Base-by-base conservation (phyloP, 2,329 filamentous ascomycete genomes). In the Penicillium brasilianum region DNA sequence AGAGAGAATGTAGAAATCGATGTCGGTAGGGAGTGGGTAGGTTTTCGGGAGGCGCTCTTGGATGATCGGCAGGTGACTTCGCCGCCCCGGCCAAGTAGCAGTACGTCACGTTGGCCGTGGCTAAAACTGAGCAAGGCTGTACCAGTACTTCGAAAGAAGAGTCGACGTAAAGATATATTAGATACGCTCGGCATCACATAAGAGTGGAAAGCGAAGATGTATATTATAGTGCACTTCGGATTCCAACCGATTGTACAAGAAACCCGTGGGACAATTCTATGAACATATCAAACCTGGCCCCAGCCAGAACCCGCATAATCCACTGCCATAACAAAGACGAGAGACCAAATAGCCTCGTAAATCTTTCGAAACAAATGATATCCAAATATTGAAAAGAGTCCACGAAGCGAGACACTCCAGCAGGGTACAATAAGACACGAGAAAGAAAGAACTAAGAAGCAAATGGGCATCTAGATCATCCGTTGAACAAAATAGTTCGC, bases 31-130 rank as follows among this genome's bases (percentile, higher is more conserved):
- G 56, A 60, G 58, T 46, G 51, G 28, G 43, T 37, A 20, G 43
- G 39, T 43, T 66, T 62, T 60, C 25, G 32, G 61, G 52, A 44
- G 50, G 41, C 34, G 53, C 41, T 37, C 60, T 34, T 41, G 51
- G 37, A 39, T 30, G 65, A 69, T 69, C 65, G 63, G 57, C 66
- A 67, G 67, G 63, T 67, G 65, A 68, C 64, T 66, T 69, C 39
- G 68, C 65, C 67, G 64, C 65, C 65, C 66, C 46, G 46, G 52
- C 44, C 55, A 64, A 60, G 67, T 69, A 61, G 39, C 28, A 53
- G 61, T 68, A 70, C 68, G 62, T 69, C 59, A 64, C 53, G 46
- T 66, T 62, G 36, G 20, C 51, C 30, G 30, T 44, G 49, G 16
- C 14, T 46, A 25, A 43, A 36, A 55, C 58, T 51, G 43, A 41